Percentiles rank a stretch among this genome's conserved stretches.
phyloP scores from a whole-genome alignment of 257 asterid genomes.

The Solanum etuberosum region DNA sequence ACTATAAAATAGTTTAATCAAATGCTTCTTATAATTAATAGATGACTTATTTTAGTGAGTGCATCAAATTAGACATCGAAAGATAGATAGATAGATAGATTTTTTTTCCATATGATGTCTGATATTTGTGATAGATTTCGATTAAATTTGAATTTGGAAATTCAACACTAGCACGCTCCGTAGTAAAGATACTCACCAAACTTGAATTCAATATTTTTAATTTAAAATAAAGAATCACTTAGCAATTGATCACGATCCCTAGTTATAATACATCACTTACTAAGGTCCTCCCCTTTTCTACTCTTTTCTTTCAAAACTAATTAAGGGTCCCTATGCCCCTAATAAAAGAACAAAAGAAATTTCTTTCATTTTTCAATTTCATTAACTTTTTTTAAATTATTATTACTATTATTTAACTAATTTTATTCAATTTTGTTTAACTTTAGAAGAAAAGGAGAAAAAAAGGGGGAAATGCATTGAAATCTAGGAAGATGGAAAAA shows the following conservation, averaged over 20 bases:
- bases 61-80: background rate
- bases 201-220: background rate
- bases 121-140: background rate
- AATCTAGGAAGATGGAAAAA: background rate
- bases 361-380: background rate
- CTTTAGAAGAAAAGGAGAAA: background rate
- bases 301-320: background rate
- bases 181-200: background rate
- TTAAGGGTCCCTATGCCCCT: background rate
- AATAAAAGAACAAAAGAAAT: background rate
- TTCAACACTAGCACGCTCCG: background rate
- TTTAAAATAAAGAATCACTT: background rate
- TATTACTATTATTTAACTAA: background rate
- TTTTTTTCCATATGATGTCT: rapidly evolving
- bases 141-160: background rate
- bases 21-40: background rate
- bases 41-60: background rate
- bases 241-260: background rate
- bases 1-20: background rate
- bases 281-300: background rate
- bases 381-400: background rate
- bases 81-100: no score
- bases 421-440: background rate
- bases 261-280: no score
- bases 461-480: background rate